phyloP scores from a whole-genome alignment of 106 monocot genomes.

The Dendrobium catenatum region DNA sequence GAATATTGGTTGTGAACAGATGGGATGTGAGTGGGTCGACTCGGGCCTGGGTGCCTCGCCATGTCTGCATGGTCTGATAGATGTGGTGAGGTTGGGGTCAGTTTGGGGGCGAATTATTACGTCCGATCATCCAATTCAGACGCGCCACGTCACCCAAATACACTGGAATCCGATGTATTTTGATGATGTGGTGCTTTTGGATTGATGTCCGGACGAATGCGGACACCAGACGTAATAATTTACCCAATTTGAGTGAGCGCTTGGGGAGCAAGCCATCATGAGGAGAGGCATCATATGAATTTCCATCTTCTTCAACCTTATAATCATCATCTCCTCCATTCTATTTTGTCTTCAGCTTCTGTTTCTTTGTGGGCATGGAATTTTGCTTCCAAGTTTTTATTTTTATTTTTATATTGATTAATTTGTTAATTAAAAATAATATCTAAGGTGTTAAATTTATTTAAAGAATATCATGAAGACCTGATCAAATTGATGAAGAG shows the following conservation, averaged over 20 bases:
- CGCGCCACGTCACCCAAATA: too few relatives aligned
- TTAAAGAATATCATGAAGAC: too few relatives aligned
- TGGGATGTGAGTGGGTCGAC: not conserved
- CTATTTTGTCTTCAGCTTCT: constrained; percentile 2
- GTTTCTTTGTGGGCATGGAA: not conserved
- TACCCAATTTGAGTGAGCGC: not conserved
- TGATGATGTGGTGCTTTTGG: accelerated
- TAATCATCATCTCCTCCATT: constrained; percentile 1
- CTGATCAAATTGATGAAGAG: too few relatives aligned
- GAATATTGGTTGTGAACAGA: too few relatives aligned
- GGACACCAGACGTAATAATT: too few relatives aligned
- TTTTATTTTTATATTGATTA: too few relatives aligned
- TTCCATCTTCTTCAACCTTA: not conserved
- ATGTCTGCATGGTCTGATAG: not conserved
- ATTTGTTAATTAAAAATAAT: too few relatives aligned
- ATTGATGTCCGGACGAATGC: too few relatives aligned
- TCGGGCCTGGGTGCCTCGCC: not conserved
- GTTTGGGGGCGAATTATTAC: not conserved
- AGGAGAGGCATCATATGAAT: not conserved
- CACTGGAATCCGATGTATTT: too few relatives aligned
- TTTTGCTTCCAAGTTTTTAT: not conserved
- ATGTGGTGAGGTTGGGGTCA: not conserved
- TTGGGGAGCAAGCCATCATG: constrained; percentile 7
- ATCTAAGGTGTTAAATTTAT: too few relatives aligned
- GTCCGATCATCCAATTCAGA: too few relatives aligned